These are phyloP conservation scores for Spatholobus suberectus DNA, from an alignment of 306 rosid genomes.

Conservation along the genomic window DNA sequence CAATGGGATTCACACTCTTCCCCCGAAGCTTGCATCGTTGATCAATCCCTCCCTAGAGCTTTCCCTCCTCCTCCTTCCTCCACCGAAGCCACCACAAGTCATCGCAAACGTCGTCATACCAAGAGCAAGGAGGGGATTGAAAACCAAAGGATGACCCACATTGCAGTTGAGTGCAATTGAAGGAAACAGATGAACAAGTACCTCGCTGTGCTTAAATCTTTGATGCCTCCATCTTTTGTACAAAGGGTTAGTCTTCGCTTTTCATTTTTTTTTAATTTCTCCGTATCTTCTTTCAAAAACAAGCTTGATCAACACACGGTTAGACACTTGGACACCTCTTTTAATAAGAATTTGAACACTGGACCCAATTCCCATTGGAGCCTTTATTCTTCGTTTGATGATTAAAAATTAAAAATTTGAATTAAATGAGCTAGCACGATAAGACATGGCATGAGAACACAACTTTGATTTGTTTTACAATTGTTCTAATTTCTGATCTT, in stretches of 20 bases:
- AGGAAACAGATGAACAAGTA: slow-evolving; percentile 94
- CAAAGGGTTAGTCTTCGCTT: slow-evolving; percentile 66
- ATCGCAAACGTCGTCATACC: slow-evolving; percentile 68
- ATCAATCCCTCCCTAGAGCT: neutral
- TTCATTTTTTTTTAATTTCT: too few relatives aligned
- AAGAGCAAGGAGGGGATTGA: slow-evolving; percentile 74
- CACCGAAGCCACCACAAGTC: neutral
- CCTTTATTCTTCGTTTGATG: too few relatives aligned
- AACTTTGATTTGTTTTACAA: neutral
- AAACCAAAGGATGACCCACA: slow-evolving; percentile 91
- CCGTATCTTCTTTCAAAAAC: too few relatives aligned
- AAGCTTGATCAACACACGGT: too few relatives aligned
- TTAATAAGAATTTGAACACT: too few relatives aligned
- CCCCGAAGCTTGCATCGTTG: slow-evolving; percentile 30
- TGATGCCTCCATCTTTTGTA: slow-evolving; percentile 83
- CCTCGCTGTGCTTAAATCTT: slow-evolving; percentile 71
- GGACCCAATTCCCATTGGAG: too few relatives aligned
- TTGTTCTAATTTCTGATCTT: neutral
- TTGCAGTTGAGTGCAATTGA: slow-evolving; percentile 88
- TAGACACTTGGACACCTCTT: too few relatives aligned
- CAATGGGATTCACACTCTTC: slow-evolving; percentile 50
- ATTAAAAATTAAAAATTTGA: neutral
- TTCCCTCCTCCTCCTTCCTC: neutral
- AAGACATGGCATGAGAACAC: neutral
- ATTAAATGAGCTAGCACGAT: neutral